A percentile compares a stretch with the other conserved stretches of the same genome.
Evolutionary conservation across 2,329 filamentous ascomycete genomes (phyloP).

Genomic region (Ceratocystis cubensis): DNA sequence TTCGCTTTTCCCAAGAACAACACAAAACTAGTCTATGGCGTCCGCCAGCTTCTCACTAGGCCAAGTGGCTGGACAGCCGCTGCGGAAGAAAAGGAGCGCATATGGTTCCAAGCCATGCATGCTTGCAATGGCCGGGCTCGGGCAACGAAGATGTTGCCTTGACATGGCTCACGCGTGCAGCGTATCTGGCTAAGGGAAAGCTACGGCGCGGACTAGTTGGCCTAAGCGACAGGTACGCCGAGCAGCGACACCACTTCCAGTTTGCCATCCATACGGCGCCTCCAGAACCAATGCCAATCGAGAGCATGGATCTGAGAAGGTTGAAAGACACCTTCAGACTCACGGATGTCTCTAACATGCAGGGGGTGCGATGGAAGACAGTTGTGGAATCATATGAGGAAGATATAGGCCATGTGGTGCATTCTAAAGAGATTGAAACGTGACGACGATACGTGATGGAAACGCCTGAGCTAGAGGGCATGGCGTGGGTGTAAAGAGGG

Average conservation of each 20-base stretch:
- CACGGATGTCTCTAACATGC: background rate
- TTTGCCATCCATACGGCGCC: background rate
- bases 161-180: background rate
- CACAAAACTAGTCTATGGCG: background rate
- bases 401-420: background rate
- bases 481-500: background rate
- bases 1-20: background rate
- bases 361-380: background rate
- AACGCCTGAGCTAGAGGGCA: background rate
- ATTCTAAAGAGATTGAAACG: background rate
- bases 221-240: conserved; percentile 38
- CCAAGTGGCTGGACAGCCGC: background rate
- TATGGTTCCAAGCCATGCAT: background rate
- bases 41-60: background rate
- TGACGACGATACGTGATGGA: background rate
- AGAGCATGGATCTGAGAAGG: background rate
- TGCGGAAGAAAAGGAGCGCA: background rate
- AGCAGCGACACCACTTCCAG: conserved; percentile 29
- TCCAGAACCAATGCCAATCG: background rate
- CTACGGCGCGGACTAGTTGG: conserved; percentile 39
- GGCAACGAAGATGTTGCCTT: background rate
- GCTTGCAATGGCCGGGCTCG: background rate
- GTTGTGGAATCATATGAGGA: background rate
- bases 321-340: background rate
- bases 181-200: conserved; percentile 23